Base-by-base conservation (phyloP, 108 stramenopile species). In the Skeletonema tropicum region DNA sequence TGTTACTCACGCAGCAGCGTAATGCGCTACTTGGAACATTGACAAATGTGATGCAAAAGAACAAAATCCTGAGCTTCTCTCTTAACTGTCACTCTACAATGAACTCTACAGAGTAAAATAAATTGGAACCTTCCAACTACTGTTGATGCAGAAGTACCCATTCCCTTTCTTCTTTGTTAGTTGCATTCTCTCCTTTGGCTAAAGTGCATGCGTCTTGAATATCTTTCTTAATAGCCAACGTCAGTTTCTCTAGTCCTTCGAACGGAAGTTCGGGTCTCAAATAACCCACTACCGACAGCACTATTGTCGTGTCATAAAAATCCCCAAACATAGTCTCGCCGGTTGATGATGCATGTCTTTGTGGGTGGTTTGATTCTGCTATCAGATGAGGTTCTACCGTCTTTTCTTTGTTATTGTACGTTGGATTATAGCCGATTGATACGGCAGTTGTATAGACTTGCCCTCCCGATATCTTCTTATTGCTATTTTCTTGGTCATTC, bases 351-450 rank as follows among this genome's bases (percentile, higher is more conserved):
- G 73, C 73, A 76, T 88, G 87, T 25, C 94, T 64, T 33, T 68
- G 58, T 1, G 75, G 65, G 57, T 82, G 80, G 31, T 82, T 76
- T 13, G 71, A 17, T 15, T 67, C 60, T 39, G 93, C 93, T 66
- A 96, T 95, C 60, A 94, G 68, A 74, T 94, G 94, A 14, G 94
- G 93, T 69, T 95, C 96, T 10, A 93, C 77, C 0, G 95, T 95
- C 71, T 91, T 89, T 62, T 71, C 71, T 45, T 87, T 70, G 59
- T 97, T 97, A 5, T 74, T 80, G 63, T 92, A 97, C 5, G 87
- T 89, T n/a, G 96, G 96, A 74, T 97, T 97, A 80, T 91, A 96
- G 7, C 96, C 96, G 29, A 94, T 92, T n/a, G 87, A 86, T 31
- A 91, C 78, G 17, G 90, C 89, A 11, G 91, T 77, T 1, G 64